Evolutionary conservation across 768 basidiomycete species (phyloP), one percentile per base, ranked within the genome.

Genomic region (Tylopilus sp.): DNA sequence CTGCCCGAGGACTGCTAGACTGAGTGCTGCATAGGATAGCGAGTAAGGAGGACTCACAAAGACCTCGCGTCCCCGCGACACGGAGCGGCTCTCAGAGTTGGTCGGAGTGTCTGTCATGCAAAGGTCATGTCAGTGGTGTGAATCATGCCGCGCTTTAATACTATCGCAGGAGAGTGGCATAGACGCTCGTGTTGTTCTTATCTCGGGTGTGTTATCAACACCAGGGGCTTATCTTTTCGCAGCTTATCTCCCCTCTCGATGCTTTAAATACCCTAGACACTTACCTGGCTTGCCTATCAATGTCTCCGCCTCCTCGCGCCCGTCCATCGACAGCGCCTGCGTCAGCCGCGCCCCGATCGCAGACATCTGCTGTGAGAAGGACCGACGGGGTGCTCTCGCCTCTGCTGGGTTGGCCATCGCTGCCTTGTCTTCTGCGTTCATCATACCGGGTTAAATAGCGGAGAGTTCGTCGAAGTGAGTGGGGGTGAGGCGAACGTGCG

Each of bases 21-120:
- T 56, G 24, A 56, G 54, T 4, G 17, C 24, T 17, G 3, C 1
- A 57, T 48, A 8, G 25, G 42, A 5, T 33, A 52, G 49, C 16
- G 24, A 48, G 16, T 8, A 16, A 9, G 13, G 24, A 25, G 16
- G 26, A 75, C 83, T 64, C 58, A 85, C 84, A 52, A 79, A 77
- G n/a, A 70, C 68, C 0, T 84, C 84, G 38, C 84, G 78, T 40
- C 84, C 84, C 56, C 83, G 76, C 22, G 83, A 84, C 25, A 73
- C 56, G 37, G 84, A 85, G 47, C 80, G 81, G 47, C 52, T 25
- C 10, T 76, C 76, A 36, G 31, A 9, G 30, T 47, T 50, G 34
- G 13, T 34, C 9, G 50, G 52, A n/a, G 56, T 44, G 50, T 67
- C 69, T 66, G 63, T 10, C 69, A 70, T 69, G 38, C 21, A 21